Evolutionary conservation across 2,329 filamentous ascomycete genomes (phyloP), one percentile per base, ranked within the genome.

Genomic region (Rhinocladiella similis): DNA sequence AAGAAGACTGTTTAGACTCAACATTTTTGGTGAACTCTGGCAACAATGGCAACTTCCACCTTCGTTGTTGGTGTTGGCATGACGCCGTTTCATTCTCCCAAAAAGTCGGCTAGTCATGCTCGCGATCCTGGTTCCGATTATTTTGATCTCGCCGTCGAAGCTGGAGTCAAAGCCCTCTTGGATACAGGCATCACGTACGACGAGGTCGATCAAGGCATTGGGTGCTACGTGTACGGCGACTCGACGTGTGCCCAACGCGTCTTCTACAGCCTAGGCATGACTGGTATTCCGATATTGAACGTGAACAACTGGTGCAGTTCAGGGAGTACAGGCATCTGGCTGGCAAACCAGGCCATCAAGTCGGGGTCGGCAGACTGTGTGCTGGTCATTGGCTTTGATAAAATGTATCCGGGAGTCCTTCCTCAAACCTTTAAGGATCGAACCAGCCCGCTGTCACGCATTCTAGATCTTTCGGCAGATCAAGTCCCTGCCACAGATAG

Each of bases 211-310:
- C 89, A 94, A 71, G 93, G 90, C 60, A 82, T 97, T 12, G 93
- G 91, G 14, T 97, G 92, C 81, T 97, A 96, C 80, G 95, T 90
- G 80, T 97, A 96, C 72, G 93, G 93, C 69, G 93, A 97, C 78
- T 90, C 86, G 62, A 96, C 92, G 51, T 94, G 89, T 74, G 93
- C 92, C 46, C 92, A 97, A 80, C 88, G 93, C 63, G 91, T 97
- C 69, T 96, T 97, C 77, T 97, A 97, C 77, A 92, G 97, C 77
- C 96, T 97, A 73, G 93, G 93, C 77, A 57, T 53, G 50, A 97
- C 92, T 33, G 81, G 88, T 68, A 96, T 97, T 65, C 93, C 93
- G 68, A 90, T 97, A 72, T 92, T 94, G 80, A 97, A 97, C 70
- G 91, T 96, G 69, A 97, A 25, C 22, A 25, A 25, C 7, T 25